Conservation (phyloP, 1,284 basidiomycete species). For the Malassezia cuniculi region DNA sequence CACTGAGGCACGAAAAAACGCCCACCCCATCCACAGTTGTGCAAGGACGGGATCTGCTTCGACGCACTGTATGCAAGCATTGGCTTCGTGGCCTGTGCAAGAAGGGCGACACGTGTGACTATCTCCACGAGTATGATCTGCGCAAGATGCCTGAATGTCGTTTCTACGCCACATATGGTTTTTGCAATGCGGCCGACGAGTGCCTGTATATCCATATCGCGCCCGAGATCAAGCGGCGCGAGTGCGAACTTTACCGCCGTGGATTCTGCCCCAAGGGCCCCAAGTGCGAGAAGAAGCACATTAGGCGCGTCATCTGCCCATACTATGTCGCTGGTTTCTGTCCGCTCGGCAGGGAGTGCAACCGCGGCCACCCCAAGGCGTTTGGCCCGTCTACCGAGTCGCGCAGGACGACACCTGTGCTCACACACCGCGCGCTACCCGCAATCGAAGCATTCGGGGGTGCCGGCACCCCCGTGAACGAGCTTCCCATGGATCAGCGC, state of each 20-base stretch:
- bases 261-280: constrained; percentile 74
- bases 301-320: constrained; percentile 78
- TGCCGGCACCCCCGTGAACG: constrained; percentile 7
- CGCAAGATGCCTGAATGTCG: constrained; percentile 98
- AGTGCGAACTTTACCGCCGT: constrained; percentile 87
- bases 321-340: constrained; percentile 88
- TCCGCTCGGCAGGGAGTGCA: constrained; percentile 79
- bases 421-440: constrained; percentile 36
- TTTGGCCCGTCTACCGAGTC: constrained; percentile 33
- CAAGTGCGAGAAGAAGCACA: constrained; percentile 78
- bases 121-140: constrained; percentile 96
- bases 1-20: constrained; percentile 29
- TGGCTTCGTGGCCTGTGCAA: constrained; percentile 97
- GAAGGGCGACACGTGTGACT: constrained; percentile 95
- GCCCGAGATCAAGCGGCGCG: constrained; percentile 61
- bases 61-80: constrained; percentile 75
- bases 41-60: constrained; percentile 52
- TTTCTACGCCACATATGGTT: constrained; percentile 96
- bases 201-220: constrained; percentile 97
- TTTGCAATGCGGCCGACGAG: constrained; percentile 93
- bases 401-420: constrained; percentile 31
- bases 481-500: constrained; percentile 11
- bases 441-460: constrained; percentile 36
- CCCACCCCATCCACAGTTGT: constrained; percentile 9
- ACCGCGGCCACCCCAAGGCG: constrained; percentile 58